Percentiles rank a stretch among this genome's conserved stretches.
Evolutionary conservation across 495 filamentous ascomycete genomes (phyloP).

Genomic region (Lentithecium fluviatile): DNA sequence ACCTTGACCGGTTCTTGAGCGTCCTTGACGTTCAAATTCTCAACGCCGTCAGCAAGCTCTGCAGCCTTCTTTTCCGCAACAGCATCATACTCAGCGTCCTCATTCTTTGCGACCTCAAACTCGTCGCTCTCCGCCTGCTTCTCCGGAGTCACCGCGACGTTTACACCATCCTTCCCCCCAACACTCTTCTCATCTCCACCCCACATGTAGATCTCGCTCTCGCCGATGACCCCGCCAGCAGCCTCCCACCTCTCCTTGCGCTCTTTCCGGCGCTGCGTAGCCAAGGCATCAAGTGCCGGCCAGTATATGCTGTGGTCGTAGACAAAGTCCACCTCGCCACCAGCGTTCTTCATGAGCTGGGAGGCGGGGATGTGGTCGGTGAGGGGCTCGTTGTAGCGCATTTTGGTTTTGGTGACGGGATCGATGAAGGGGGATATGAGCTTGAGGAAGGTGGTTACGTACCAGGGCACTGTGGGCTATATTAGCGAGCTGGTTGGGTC

Average conservation of each 20-base stretch:
- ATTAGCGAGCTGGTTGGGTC: conserved; percentile 1
- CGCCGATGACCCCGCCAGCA: conserved; percentile 75
- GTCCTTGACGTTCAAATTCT: conserved; percentile 7
- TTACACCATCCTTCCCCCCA: conserved; percentile 16
- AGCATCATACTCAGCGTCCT: neutral
- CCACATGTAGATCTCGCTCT: conserved; percentile 77
- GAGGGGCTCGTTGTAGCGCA: conserved; percentile 92
- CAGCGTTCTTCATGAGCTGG: conserved; percentile 72
- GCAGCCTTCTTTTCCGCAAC: neutral
- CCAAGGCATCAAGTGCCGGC: conserved; percentile 73
- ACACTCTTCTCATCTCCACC: conserved; percentile 54
- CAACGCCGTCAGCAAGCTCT: neutral
- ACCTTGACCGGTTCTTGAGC: neutral
- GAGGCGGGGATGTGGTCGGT: conserved; percentile 68
- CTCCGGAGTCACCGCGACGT: conserved; percentile 1
- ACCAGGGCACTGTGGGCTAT: conserved; percentile 71
- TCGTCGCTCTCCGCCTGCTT: neutral
- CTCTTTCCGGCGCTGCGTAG: conserved; percentile 57
- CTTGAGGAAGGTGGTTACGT: conserved; percentile 89
- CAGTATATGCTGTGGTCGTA: conserved; percentile 89
- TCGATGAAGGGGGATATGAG: conserved; percentile 95
- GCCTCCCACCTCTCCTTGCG: conserved; percentile 70
- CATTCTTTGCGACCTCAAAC: conserved; percentile 1
- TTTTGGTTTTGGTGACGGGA: conserved; percentile 82
- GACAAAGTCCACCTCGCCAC: conserved; percentile 70